These are phyloP conservation scores for Aurifilum marmelostoma DNA, from an alignment of 2,329 filamentous ascomycete genomes.

Conservation along the genomic window DNA sequence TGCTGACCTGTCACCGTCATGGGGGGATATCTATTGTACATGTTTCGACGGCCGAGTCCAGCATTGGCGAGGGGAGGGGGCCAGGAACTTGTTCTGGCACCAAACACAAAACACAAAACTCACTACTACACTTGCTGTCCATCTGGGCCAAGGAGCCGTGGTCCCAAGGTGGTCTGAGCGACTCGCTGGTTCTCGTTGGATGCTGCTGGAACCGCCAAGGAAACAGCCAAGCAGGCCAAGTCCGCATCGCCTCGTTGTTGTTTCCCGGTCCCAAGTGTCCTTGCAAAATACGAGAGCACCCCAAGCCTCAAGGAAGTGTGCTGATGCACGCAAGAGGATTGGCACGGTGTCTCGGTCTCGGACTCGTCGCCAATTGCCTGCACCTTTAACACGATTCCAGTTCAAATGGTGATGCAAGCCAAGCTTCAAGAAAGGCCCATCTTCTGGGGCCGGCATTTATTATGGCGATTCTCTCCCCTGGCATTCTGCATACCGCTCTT, in stretches of 20 bases:
- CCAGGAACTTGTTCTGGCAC: no score
- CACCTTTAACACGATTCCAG: background rate
- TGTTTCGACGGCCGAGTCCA: background rate
- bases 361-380: no score
- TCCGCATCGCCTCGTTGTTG: constrained; percentile 15
- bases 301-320: background rate
- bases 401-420: background rate
- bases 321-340: background rate
- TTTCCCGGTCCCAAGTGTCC: background rate
- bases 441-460: background rate
- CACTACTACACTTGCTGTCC: background rate
- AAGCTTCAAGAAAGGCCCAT: background rate
- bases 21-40: background rate
- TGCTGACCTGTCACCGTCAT: background rate
- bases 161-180: background rate
- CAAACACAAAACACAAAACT: no score
- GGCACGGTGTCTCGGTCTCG: background rate
- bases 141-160: background rate
- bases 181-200: constrained; percentile 1
- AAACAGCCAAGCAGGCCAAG: constrained; percentile 28
- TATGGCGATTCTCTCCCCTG: background rate
- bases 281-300: constrained; percentile 17
- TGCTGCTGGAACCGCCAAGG: constrained; percentile 17
- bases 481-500: background rate
- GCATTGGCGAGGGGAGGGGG: no score